phyloP scores from a whole-genome alignment of 2,329 filamentous ascomycete genomes.

The Sclerotinia subarctica region DNA sequence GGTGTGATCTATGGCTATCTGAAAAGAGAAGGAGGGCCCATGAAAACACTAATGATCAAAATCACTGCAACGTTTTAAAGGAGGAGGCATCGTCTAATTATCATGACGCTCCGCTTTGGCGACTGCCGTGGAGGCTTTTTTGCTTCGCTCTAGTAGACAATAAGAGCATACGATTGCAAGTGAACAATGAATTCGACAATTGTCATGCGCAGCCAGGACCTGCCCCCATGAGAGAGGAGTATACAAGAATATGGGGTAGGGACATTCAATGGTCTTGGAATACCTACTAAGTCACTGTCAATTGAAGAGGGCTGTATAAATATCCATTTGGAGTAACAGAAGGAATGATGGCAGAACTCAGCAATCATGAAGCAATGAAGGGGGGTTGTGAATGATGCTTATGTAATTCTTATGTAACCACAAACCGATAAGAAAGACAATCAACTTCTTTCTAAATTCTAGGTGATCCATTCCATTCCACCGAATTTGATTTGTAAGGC shows the following conservation, averaged over 20 bases:
- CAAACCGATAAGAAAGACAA: neutral
- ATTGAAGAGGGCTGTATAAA: no score
- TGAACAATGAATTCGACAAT: no score
- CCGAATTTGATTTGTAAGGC: constrained; percentile 8
- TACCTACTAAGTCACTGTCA: no score
- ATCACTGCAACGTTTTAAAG: neutral
- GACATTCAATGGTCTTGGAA: no score
- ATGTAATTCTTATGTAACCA: constrained; percentile 1
- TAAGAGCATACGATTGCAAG: neutral
- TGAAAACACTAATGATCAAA: no score
- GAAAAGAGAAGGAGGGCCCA: neutral
- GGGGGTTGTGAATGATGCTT: neutral
- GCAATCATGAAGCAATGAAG: neutral
- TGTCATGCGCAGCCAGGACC: neutral
- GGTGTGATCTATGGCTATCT: neutral
- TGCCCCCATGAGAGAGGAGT: neutral
- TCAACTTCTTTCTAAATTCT: no score
- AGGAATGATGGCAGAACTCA: no score
- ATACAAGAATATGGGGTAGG: no score
- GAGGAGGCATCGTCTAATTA: neutral
- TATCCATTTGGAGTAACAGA: no score
- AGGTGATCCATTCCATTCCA: neutral
- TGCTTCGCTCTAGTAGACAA: neutral
- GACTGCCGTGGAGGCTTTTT: constrained; percentile 1
- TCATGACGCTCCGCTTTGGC: neutral